phyloP scores from a whole-genome alignment of 2,329 filamentous ascomycete genomes.

The Cladosporium austrohemisphaericum region DNA sequence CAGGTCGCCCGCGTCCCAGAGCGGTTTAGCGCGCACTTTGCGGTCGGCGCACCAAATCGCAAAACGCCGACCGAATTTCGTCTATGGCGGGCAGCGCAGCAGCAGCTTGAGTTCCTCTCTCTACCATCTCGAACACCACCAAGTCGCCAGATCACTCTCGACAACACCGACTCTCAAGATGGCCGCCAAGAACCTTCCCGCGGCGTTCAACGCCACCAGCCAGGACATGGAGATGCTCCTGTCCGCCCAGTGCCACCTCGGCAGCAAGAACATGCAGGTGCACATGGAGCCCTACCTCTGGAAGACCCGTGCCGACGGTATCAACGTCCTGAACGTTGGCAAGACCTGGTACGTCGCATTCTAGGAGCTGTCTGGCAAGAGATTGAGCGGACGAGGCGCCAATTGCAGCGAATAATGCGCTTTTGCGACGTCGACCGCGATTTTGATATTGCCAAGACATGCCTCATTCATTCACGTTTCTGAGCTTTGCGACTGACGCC shows the following conservation, averaged over 20 bases:
- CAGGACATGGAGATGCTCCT: slow-evolving; percentile 99
- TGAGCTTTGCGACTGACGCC: slow-evolving; percentile 1
- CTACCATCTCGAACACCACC: slow-evolving; percentile 15
- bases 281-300: slow-evolving; percentile 99
- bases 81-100: not conserved
- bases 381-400: slow-evolving; percentile 1
- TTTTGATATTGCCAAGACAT: slow-evolving; percentile 9
- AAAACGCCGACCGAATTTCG: slow-evolving; percentile 13
- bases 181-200: slow-evolving; percentile 90
- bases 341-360: slow-evolving; percentile 84
- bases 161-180: slow-evolving; percentile 61
- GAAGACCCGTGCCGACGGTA: slow-evolving; percentile 97
- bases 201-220: slow-evolving; percentile 92
- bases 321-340: slow-evolving; percentile 99
- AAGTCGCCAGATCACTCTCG: slow-evolving; percentile 25
- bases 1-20: not conserved
- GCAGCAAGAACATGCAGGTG: slow-evolving; percentile 98
- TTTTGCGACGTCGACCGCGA: not conserved
- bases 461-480: not conserved
- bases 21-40: slow-evolving; percentile 10
- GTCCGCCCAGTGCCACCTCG: slow-evolving; percentile 91
- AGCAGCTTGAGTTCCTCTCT: not conserved
- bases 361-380: slow-evolving; percentile 1
- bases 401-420: not conserved
- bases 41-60: slow-evolving; percentile 14